phyloP scores from a whole-genome alignment of 371 early-diverging fungal genomes.

The Entomophthora muscae region DNA sequence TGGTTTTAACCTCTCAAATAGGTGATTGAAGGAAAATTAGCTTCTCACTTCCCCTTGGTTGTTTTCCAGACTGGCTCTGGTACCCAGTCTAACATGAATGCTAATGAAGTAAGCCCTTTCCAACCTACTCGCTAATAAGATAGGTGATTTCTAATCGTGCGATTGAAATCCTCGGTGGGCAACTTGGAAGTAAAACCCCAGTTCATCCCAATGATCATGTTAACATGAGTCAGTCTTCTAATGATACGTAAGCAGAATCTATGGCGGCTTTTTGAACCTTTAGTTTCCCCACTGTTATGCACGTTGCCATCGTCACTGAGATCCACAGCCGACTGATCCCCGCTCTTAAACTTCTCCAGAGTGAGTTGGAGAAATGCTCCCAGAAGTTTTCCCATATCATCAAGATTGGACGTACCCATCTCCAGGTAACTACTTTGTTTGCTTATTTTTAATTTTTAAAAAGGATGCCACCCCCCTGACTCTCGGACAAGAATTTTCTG shows the following conservation, averaged over 20 bases:
- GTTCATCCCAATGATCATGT: conserved; percentile 97
- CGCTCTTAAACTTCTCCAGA: conserved; percentile 49
- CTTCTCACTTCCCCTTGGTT: conserved; percentile 87
- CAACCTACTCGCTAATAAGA: background rate
- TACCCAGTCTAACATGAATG: conserved; percentile 95
- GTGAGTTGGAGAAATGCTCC: conserved; percentile 51
- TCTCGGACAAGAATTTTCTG: conserved; percentile 95
- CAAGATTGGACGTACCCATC: conserved; percentile 92
- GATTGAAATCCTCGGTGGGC: conserved; percentile 80
- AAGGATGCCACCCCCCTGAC: conserved; percentile 92
- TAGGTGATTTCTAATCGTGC: conserved; percentile 89
- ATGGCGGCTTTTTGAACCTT: background rate
- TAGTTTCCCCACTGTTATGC: conserved; percentile 95
- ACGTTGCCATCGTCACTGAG: conserved; percentile 68
- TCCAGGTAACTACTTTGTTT: conserved; percentile 20
- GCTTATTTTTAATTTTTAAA: conserved; percentile 1
- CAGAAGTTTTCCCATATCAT: conserved; percentile 68
- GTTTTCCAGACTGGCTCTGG: conserved; percentile 97
- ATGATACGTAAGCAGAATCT: conserved; percentile 50
- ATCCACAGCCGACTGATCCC: conserved; percentile 63
- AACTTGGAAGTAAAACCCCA: conserved; percentile 72
- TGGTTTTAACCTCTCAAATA: conserved; percentile 10
- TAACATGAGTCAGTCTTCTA: conserved; percentile 91
- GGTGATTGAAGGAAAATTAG: conserved; percentile 73
- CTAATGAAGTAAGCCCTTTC: conserved; percentile 34